Conservation (phyloP, 805 yeast genomes). For the Starmerella riodocensis region DNA sequence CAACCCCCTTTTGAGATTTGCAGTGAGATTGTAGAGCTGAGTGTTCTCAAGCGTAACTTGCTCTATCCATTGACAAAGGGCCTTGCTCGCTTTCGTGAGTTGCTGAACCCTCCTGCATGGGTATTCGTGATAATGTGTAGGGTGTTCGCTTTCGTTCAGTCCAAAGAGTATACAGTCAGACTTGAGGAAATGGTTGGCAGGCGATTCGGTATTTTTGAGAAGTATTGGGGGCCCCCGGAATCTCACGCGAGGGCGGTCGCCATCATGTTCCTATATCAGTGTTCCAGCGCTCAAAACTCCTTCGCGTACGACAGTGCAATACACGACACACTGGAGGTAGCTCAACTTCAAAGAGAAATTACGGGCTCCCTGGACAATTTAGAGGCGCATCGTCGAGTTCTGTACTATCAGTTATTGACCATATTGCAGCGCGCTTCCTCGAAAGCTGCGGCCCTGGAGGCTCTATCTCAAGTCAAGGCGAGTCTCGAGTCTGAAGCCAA, state of each 20-base stretch:
- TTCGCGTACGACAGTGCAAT: conserved; percentile 13
- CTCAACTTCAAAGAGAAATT: conserved; percentile 11
- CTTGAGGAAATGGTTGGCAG: conserved; percentile 46
- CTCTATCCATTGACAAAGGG: conserved; percentile 44
- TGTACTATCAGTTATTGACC: conserved; percentile 41
- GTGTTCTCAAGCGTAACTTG: conserved; percentile 51
- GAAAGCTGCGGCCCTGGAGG: conserved; percentile 18
- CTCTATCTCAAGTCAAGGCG: conserved; percentile 25
- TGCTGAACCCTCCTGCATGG: conserved; percentile 30
- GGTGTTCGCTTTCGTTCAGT: conserved; percentile 39
- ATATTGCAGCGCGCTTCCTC: conserved; percentile 30
- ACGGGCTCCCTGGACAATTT: conserved; percentile 27
- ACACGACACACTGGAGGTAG: conserved; percentile 34
- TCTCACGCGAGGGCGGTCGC: conserved; percentile 25
- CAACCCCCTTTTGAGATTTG: conserved; percentile 24
- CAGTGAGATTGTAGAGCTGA: conserved; percentile 20
- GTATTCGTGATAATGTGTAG: conserved; percentile 37
- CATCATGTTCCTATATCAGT: conserved; percentile 12
- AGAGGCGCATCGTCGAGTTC: conserved; percentile 58
- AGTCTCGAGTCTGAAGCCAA: conserved; percentile 53
- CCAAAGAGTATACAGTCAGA: conserved; percentile 41
- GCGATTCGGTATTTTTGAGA: conserved; percentile 24
- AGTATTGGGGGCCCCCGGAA: conserved; percentile 32
- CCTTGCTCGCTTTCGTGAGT: conserved; percentile 25
- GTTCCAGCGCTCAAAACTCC: conserved; percentile 23